Conservation (phyloP, 1,139 yeast genomes). For the Suhomyces atakaporum region DNA sequence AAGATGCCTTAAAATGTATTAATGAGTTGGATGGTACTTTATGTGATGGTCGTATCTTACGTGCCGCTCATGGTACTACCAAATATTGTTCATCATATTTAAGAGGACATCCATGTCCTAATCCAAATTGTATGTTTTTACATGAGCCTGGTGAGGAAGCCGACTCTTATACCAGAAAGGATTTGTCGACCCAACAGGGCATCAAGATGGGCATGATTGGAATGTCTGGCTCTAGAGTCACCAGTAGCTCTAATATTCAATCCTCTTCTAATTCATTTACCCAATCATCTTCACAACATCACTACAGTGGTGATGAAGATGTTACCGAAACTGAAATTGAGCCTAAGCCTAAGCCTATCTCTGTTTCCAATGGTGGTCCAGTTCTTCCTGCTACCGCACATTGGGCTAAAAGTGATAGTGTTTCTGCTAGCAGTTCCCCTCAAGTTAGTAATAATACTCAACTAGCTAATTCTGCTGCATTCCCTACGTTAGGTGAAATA, state of each 20-base stretch:
- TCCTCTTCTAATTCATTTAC: constrained; percentile 6
- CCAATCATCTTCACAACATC: constrained; percentile 5
- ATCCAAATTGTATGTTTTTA: constrained; percentile 97
- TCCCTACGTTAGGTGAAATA: constrained; percentile 74
- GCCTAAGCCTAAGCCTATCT: constrained; percentile 8
- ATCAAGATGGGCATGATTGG: constrained; percentile 58
- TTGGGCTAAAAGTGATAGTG: constrained; percentile 48
- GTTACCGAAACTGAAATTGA: constrained; percentile 15
- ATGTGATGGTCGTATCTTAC: constrained; percentile 81
- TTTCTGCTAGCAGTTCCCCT: constrained; percentile 35
- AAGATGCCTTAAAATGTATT: constrained; percentile 92
- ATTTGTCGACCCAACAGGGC: constrained; percentile 79
- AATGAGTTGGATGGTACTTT: constrained; percentile 92
- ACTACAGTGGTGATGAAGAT: constrained; percentile 25
- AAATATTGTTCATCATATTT: constrained; percentile 95
- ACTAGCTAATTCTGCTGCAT: constrained; percentile 57
- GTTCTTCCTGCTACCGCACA: constrained; percentile 60
- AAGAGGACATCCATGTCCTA: constrained; percentile 95
- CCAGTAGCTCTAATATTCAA: constrained; percentile 17
- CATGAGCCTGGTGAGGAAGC: constrained; percentile 99
- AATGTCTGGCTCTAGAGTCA: constrained; percentile 21
- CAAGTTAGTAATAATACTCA: constrained; percentile 38
- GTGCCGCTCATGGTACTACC: constrained; percentile 98
- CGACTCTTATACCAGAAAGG: constrained; percentile 92
- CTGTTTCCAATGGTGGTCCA: constrained; percentile 24